Evolutionary conservation across 768 basidiomycete genomes (phyloP), one percentile per base, ranked within the genome.

Genomic region (Tephrocybe sp.): DNA sequence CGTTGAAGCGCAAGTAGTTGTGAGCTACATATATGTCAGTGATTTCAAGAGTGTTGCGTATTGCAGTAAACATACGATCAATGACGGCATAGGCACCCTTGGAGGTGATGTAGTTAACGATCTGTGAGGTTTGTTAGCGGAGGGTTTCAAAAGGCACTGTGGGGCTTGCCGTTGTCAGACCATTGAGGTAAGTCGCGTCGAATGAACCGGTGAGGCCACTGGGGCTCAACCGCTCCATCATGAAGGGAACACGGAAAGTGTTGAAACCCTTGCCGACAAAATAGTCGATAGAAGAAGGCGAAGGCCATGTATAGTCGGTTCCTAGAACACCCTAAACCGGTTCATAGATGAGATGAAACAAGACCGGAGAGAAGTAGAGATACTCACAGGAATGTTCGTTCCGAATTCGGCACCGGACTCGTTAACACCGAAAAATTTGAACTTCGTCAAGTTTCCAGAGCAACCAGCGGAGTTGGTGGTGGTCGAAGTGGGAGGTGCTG

Each of bases 371-470:
- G n/a, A n/a, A n/a, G n/a, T n/a, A n/a, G n/a, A n/a, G 21, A 28
- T 61, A 37, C 64, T 59, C 47, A 81, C 82, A 13, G 83, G 83
- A 56, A 75, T 70, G 15, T 59, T 65, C 9, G 56, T 66, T 13
- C 82, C 82, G 53, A 84, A 85, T 62, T 85, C 82, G 34, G 81
- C 82, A 55, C 81, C 80, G 42, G 79, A 76, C 62, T 84, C 64
- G 65, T 80, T 83, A 34, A 83, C 82, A 63, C 83, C 83, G 53
- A 83, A 82, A 69, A 65, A 81, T 60, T 75, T 70, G 75, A 85
- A 83, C 62, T 82, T 83, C 37, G 79, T 81, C 56, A 64, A 63
- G 3, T 61, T 56, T n/a, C 72, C 71, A 13, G 73, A 61, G 64
- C 76, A 76, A 25, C 38, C 34, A 21, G 55, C 55, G 15, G 68